A percentile compares a stretch with the other conserved stretches of the same genome.
Evolutionary conservation across 306 rosid species (phyloP).

Genomic region (Pterocarpus macrocarpus): DNA sequence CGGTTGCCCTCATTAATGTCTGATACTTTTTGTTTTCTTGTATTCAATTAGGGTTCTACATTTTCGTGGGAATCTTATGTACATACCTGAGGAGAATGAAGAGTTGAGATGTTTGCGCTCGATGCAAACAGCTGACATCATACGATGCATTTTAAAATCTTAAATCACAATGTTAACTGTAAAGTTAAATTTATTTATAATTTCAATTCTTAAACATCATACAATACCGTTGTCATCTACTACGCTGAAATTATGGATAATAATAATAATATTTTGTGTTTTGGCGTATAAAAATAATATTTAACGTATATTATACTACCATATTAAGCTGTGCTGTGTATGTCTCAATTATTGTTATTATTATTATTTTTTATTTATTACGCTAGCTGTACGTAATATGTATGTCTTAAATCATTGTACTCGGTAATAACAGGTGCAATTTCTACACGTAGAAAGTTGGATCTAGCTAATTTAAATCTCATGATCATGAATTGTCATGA

Average conservation of each 20-base stretch:
- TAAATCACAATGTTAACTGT: neutral
- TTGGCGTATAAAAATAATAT: too few species aligned
- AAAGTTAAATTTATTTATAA: too few species aligned
- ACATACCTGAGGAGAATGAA: neutral
- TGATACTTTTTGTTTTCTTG: neutral
- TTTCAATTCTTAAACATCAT: neutral
- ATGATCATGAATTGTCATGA: neutral
- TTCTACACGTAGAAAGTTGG: neutral
- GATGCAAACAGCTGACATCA: neutral
- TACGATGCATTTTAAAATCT: neutral
- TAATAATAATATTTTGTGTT: too few species aligned
- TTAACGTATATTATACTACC: too few species aligned
- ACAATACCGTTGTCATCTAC: neutral
- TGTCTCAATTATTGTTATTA: too few species aligned
- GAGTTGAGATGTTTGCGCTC: neutral
- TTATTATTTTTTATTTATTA: too few species aligned
- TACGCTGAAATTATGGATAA: neutral
- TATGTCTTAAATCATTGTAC: neutral
- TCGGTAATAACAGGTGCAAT: neutral
- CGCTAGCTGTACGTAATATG: too few species aligned
- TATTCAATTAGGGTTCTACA: neutral
- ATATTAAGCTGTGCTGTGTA: too few species aligned
- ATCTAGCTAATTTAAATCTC: too few species aligned
- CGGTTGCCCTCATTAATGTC: neutral
- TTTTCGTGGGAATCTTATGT: constrained; percentile 7